Base-by-base conservation (phyloP, 805 yeast species). In the Starmerella sp. region DNA sequence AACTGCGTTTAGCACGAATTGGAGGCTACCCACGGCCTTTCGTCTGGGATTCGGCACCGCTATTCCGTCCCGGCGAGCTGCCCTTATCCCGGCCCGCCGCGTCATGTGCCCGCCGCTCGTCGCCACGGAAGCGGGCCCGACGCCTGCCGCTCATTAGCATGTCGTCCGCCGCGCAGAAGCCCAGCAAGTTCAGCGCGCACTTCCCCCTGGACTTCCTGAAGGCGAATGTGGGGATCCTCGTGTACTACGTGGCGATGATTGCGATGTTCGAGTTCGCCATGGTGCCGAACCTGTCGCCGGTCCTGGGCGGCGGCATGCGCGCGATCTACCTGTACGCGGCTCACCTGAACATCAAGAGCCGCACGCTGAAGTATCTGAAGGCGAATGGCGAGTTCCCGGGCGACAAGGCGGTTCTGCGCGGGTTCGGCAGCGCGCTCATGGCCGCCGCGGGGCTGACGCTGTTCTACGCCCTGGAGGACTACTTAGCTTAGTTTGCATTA, bases 361-460 rank as follows among this genome's bases (percentile, higher is more conserved):
- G 42, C 6, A 5, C 17, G 22, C 42, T 34, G 13, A 29, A 11
- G 32, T 53, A 56, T 52, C 45, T 38, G 14, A 17, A 7, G 4
- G 28, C 17, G 11, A 30, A 51, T 36, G 50, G 53, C 14, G 38
- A 34, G 9, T 29, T 14, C 35, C 9, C 22, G 10, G 59, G 57
- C 9, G 57, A 54, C 17, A n/a, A n/a, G 4, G 54, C 54, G 5
- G 29, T 51, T 7, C 46, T 56, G n/a, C 32, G 43, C 11, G 56
- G 53, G 3, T 4, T 45, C 7, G 31, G 46, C 6, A 38, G 43
- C 31, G 52, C 59, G 7, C 36, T 54, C 2, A 22, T 56, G 38
- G 47, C 51, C 34, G 30, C 48, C n/a, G 52, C 42, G 5, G 52
- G 37, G 5, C 44, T 56, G 35, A 29, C 43, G 14, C 22, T 17